Conservation (phyloP, 2,329 filamentous ascomycete species). For the Macroventuria anomochaeta region DNA sequence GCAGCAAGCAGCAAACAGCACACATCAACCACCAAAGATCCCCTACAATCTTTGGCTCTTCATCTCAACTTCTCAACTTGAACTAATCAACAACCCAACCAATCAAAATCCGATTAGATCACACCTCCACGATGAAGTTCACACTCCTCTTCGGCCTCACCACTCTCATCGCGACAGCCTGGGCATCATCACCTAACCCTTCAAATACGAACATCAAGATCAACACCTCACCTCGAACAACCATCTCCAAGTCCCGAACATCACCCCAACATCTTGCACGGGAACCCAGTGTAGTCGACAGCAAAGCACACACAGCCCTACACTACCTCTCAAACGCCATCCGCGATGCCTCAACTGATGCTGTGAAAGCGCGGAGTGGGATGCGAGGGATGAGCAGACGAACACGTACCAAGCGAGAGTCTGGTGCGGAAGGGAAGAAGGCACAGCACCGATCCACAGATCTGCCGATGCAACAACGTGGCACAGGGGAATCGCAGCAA, state of each 20-base stretch:
- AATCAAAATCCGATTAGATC: too few species aligned
- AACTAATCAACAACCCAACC: too few species aligned
- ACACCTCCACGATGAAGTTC: constrained; percentile 2
- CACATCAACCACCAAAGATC: background rate
- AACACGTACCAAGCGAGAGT: too few species aligned
- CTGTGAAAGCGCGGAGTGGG: background rate
- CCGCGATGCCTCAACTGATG: background rate
- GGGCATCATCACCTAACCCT: background rate
- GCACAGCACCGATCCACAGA: background rate
- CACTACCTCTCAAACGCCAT: background rate
- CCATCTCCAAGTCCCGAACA: background rate
- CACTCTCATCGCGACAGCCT: background rate
- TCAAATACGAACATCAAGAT: constrained; percentile 1
- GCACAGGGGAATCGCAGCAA: too few species aligned
- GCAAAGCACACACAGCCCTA: background rate
- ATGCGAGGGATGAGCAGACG: background rate
- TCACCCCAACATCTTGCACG: background rate
- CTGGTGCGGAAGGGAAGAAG: too few species aligned
- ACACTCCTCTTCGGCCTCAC: background rate
- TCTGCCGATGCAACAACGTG: too few species aligned
- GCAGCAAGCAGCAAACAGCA: background rate
- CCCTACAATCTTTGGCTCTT: too few species aligned
- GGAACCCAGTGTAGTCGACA: background rate
- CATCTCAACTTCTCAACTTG: too few species aligned
- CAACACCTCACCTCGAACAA: background rate